phyloP scores from a whole-genome alignment of 1,284 basidiomycete species.

The Crepidotus sp. region DNA sequence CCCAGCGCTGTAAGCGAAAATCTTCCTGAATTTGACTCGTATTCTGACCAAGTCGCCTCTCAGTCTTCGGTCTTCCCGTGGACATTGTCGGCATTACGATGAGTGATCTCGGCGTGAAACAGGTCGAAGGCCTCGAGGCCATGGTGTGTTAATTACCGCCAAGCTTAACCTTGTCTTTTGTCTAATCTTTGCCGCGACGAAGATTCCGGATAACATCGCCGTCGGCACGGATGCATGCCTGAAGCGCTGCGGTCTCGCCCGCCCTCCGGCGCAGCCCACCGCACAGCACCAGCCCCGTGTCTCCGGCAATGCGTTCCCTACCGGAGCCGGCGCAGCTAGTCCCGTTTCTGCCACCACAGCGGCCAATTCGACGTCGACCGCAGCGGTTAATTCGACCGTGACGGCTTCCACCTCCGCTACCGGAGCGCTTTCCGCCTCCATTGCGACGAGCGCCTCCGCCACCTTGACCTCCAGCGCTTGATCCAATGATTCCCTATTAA shows the following conservation, averaged over 20 bases:
- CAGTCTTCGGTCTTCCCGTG: slow-evolving; percentile 27
- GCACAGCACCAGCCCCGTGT: slow-evolving; percentile 28
- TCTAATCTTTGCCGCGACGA: neutral
- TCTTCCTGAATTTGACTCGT: neutral
- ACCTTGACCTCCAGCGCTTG: neutral
- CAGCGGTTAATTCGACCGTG: slow-evolving; percentile 12
- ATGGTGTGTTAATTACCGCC: neutral
- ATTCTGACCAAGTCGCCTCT: neutral
- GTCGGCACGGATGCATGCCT: slow-evolving; percentile 28
- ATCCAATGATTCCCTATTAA: no score
- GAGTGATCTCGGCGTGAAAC: slow-evolving; percentile 26
- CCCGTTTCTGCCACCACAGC: neutral
- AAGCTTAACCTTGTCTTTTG: neutral
- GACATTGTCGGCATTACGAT: slow-evolving; percentile 27
- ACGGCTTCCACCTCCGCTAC: neutral
- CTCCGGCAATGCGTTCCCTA: slow-evolving; percentile 25
- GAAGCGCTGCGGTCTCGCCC: slow-evolving; percentile 25
- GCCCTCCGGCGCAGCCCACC: slow-evolving; percentile 23
- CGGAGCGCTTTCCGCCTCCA: neutral
- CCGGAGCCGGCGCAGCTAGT: slow-evolving; percentile 1
- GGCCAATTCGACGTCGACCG: slow-evolving; percentile 11
- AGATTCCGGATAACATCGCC: slow-evolving; percentile 31
- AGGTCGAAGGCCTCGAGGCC: slow-evolving; percentile 24
- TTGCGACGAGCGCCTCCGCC: neutral
- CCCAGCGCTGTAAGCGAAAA: slow-evolving; percentile 26